Conservation (phyloP, 106 monocot species). For the Dendrobium chrysotoxum region DNA sequence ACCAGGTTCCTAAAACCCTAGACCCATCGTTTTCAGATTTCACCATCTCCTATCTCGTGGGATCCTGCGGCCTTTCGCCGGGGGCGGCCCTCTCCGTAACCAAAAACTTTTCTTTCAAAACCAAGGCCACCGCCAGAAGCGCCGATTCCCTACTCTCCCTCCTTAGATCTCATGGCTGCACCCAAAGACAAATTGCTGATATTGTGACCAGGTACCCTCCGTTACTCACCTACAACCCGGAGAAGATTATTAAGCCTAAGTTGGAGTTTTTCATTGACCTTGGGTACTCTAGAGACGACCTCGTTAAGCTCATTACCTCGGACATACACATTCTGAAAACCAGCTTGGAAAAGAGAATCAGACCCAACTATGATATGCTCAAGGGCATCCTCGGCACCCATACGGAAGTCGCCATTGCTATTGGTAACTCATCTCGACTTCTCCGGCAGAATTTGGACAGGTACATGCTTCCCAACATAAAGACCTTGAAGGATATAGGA, state of each 20-base stretch:
- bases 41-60: neutral
- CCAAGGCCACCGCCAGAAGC: neutral
- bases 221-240: conserved; percentile 11
- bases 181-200: conserved; percentile 20
- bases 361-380: conserved; percentile 6
- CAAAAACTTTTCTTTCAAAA: neutral
- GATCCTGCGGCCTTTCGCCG: neutral
- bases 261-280: conserved; percentile 19
- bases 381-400: conserved; percentile 3
- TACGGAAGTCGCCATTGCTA: neutral
- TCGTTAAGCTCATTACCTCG: conserved; percentile 3
- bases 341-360: conserved; percentile 17
- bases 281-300: conserved; percentile 10
- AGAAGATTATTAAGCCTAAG: conserved; percentile 30
- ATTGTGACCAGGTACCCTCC: conserved; percentile 15
- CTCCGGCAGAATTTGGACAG: neutral
- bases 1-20: neutral
- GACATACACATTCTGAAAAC: neutral
- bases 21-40: neutral
- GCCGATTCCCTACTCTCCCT: conserved; percentile 6
- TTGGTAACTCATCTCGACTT: conserved; percentile 1
- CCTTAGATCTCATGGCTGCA: conserved; percentile 23
- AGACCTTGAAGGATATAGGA: conserved; percentile 1
- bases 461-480: conserved; percentile 11
- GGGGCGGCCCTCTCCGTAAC: neutral